Evolutionary conservation across 345 rosid genomes (phyloP), one percentile per base, ranked within the genome.

Genomic region (Eucalyptus lansdowneana): DNA sequence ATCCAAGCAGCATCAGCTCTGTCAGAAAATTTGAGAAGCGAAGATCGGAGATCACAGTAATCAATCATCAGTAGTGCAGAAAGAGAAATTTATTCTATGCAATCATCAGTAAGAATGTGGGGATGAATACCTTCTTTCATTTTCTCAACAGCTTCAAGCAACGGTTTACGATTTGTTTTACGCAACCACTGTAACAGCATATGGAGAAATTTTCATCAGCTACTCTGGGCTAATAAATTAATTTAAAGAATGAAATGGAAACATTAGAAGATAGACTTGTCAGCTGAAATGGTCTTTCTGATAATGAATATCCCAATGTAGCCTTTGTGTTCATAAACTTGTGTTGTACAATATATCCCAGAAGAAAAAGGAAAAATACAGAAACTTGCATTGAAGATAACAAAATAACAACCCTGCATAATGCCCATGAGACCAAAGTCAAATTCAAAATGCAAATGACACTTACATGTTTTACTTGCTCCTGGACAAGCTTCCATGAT

Each of bases 1-100:
- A 98, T 45, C 99, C 99, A 83, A 97, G 99, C 92, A 98, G 94
- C 99, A 97, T 98, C 95, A 98, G 92, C 94, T 98, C 99, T 98
- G 95, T 86, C 89, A 90, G 14, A 86, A 29, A 65, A 91, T 86
- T 50, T 80, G 85, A 49, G 60, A 56, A 90, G 91, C 86, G 29
- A 88, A 88, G 87, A 14, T 76, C 6, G 29, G 24, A 81, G 88
- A 65, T 50, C 51, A 56, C 67, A 81, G 54, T 51, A 80, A 91
- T 42, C 50, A 88, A 14, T 19, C n/a, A 22, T 14, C 15, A 40
- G 67, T 40, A 80, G 27, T 31, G 54, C 87, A 37, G 31, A 76
- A 31, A 42, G 19, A 50, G 58, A 53, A 53, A 53, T 53, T 53
- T 53, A 21, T 53, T 53, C 11, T 21, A 53, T 21, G 58, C 25